These are phyloP conservation scores for Talaromyces sp. DNA, from an alignment of 2,329 filamentous ascomycete species.

Conservation along the genomic window DNA sequence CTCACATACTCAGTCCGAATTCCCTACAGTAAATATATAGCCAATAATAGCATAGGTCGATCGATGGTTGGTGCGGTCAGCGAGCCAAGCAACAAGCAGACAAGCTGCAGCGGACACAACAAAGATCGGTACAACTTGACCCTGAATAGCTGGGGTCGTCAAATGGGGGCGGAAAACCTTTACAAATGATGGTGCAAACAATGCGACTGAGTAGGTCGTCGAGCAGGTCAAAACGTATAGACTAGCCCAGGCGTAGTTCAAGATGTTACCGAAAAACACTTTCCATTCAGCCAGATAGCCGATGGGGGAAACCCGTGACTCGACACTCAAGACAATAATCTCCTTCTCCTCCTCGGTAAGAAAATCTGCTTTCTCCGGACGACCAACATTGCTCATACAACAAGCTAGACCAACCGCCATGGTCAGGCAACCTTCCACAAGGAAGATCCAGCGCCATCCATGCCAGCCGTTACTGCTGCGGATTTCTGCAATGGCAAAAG, in stretches of 20 bases:
- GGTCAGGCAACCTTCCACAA: slow-evolving; percentile 8
- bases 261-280: slow-evolving; percentile 4
- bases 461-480: slow-evolving; percentile 7
- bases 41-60: slow-evolving; percentile 6
- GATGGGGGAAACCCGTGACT: slow-evolving; percentile 3
- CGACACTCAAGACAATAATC: background rate
- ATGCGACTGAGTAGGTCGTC: slow-evolving; percentile 4
- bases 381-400: slow-evolving; percentile 1
- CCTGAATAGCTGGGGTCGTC: background rate
- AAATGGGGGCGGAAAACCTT: background rate
- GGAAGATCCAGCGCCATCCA: slow-evolving; percentile 11
- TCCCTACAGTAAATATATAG: slow-evolving; percentile 1
- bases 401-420: slow-evolving; percentile 2
- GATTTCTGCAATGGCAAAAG: slow-evolving; percentile 7
- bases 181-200: slow-evolving; percentile 7
- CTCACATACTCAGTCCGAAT: too few relatives aligned
- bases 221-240: slow-evolving; percentile 10
- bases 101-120: slow-evolving; percentile 3
- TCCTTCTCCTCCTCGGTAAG: slow-evolving; percentile 8
- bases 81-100: slow-evolving; percentile 6
- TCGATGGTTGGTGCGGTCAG: slow-evolving; percentile 4
- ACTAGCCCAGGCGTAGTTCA: slow-evolving; percentile 5
- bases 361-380: background rate
- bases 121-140: slow-evolving; percentile 8
- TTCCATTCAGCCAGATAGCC: slow-evolving; percentile 2